These are phyloP conservation scores for Dipodascopsis uninucleata DNA, from an alignment of 805 yeast species.

Conservation along the genomic window DNA sequence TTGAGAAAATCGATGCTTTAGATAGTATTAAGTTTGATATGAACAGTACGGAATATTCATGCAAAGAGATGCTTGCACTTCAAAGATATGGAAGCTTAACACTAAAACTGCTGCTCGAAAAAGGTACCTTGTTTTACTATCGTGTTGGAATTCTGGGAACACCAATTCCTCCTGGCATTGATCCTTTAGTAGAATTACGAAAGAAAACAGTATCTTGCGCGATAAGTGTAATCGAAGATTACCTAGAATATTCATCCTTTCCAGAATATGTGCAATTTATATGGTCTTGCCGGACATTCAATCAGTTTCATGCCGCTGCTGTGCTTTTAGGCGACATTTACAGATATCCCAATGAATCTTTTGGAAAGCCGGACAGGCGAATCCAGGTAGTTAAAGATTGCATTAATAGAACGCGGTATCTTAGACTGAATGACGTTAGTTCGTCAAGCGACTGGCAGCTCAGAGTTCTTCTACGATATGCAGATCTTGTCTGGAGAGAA, in stretches of 20 bases:
- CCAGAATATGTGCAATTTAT: background rate
- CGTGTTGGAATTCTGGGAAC: constrained; percentile 1
- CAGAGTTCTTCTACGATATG: constrained; percentile 5
- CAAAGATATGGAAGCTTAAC: background rate
- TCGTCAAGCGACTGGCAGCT: constrained; percentile 6
- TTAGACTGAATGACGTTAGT: constrained; percentile 1
- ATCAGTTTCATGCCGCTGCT: constrained; percentile 21
- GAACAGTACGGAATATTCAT: constrained; percentile 1
- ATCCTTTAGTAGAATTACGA: constrained; percentile 1
- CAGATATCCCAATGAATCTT: constrained; percentile 4
- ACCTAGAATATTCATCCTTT: background rate
- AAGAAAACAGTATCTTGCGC: constrained; percentile 8
- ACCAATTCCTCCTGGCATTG: background rate
- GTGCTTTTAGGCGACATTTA: constrained; percentile 16
- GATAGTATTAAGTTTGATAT: constrained; percentile 1
- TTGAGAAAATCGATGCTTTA: background rate
- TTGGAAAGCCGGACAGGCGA: constrained; percentile 11
- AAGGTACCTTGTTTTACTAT: constrained; percentile 6
- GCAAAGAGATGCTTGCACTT: background rate
- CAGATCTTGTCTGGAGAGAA: constrained; percentile 6
- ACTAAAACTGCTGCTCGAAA: constrained; percentile 9
- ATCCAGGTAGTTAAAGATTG: constrained; percentile 6
- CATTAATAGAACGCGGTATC: constrained; percentile 7
- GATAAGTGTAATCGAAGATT: constrained; percentile 11
- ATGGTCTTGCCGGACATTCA: constrained; percentile 7